phyloP scores from a whole-genome alignment of 2,329 filamentous ascomycete species.

The Grosmannia penicillata region DNA sequence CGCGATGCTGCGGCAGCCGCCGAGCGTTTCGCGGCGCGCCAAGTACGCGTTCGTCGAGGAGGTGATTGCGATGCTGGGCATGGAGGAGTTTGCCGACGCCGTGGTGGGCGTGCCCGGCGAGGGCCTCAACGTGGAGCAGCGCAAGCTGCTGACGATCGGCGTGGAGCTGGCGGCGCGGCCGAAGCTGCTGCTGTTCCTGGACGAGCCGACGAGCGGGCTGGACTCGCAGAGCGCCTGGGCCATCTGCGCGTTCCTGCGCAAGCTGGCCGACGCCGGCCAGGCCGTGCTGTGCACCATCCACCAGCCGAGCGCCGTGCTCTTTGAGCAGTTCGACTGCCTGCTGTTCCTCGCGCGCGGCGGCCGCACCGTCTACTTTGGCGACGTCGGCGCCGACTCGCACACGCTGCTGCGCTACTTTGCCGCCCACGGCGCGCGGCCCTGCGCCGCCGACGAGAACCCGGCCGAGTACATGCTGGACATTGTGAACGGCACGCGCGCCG shows the following conservation, averaged over 20 bases:
- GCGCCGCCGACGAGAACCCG: conserved; percentile 57
- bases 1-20: conserved; percentile 71
- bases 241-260: conserved; percentile 74
- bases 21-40: conserved; percentile 53
- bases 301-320: conserved; percentile 84
- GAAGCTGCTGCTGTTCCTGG: conserved; percentile 74
- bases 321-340: conserved; percentile 75
- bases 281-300: conserved; percentile 95
- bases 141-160: conserved; percentile 68
- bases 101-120: conserved; percentile 81
- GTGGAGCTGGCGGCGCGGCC: conserved; percentile 92
- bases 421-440: conserved; percentile 49
- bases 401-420: conserved; percentile 64
- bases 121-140: conserved; percentile 58
- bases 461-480: conserved; percentile 68
- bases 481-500: conserved; percentile 47
- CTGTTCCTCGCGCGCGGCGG: conserved; percentile 65
- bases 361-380: conserved; percentile 66
- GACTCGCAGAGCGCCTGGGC: conserved; percentile 89
- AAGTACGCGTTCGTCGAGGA: conserved; percentile 82
- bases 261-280: conserved; percentile 74
- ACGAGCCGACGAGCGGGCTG: conserved; percentile 86
- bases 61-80: conserved; percentile 78
- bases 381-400: conserved; percentile 51
- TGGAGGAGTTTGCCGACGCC: conserved; percentile 80